Evolutionary conservation across 768 basidiomycete genomes (phyloP), one percentile per base, ranked within the genome.

Genomic region (Macrolepiota dolichaula): DNA sequence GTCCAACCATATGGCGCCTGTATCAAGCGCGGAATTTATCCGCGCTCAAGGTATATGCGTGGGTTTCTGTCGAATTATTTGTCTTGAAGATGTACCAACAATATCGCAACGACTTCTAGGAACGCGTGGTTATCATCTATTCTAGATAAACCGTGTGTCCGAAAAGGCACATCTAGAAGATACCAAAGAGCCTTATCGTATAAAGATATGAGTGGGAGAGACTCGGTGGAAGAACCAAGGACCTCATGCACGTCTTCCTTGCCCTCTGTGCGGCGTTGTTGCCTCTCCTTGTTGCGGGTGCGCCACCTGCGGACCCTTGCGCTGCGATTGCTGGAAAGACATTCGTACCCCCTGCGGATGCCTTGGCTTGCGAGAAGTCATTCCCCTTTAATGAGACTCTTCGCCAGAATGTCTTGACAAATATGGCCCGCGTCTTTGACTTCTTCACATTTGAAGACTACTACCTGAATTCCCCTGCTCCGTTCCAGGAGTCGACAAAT

Each of bases 311-410:
- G 11, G 62, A 78, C 53, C 76, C 77, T 35, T 79, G 78, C 62
- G 71, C 66, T 10, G 74, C 73, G 56, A 74, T 79, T 49, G 75
- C 73, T 56, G 76, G 76, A n/a, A 69, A 77, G 63, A 57, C 66
- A 0, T 85, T 82, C 62, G 80, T 78, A 7, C 73, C 71, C 11
- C 84, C 86, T 12, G 74, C 79, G 1, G 81, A 85, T 62, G 85
- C 80, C 17, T 73, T 86, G 40, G 82, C 85, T 0, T 87, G 86
- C 67, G 71, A 81, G 67, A 83, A 80, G 69, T 78, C 81, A 12
- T 84, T 83, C 65, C 79, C 82, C 0, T 84, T 83, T 72, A 82
- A 82, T 62, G 81, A 83, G 66, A 83, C 79, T n/a, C 68, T 85
- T 13, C 76, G 80, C 37, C 77, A 82, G 64, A 85, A 84, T 69